Conservation (phyloP, 1,284 basidiomycete genomes). For the Puccinia triticina region DNA sequence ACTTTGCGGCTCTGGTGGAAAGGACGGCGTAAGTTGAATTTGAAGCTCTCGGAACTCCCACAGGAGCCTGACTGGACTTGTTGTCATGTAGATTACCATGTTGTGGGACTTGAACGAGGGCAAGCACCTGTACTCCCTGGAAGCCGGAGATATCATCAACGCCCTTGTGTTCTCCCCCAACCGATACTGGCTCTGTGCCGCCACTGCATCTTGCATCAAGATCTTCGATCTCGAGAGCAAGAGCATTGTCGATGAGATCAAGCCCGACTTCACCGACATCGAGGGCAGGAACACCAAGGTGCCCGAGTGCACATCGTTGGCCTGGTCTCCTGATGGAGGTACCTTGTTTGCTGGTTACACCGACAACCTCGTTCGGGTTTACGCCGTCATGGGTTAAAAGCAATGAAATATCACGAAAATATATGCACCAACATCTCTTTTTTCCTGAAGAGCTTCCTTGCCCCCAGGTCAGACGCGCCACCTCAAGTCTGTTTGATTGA, state of each 20-base stretch:
- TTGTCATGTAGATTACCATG: conserved; percentile 84
- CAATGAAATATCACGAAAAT: neutral
- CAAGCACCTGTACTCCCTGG: conserved; percentile 99
- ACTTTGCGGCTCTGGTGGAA: conserved; percentile 97
- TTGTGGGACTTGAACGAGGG: conserved; percentile 99
- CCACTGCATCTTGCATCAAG: conserved; percentile 96
- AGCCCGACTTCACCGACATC: conserved; percentile 82
- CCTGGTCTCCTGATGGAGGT: conserved; percentile 98
- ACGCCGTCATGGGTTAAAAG: conserved; percentile 57
- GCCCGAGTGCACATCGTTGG: conserved; percentile 95
- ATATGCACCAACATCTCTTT: neutral
- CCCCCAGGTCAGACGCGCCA: neutral
- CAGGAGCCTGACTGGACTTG: neutral
- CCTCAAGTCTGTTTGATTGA: neutral
- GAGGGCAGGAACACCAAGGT: conserved; percentile 73
- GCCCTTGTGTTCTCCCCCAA: conserved; percentile 99
- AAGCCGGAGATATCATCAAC: conserved; percentile 98
- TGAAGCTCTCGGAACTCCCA: neutral
- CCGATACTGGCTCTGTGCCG: conserved; percentile 99
- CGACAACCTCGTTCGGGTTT: conserved; percentile 61
- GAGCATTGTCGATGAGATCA: conserved; percentile 98
- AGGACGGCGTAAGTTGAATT: conserved; percentile 70
- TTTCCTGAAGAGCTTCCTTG: neutral
- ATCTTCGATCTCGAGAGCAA: conserved; percentile 94
- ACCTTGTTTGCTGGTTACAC: conserved; percentile 57